Base-by-base conservation (phyloP, 345 rosid species). In the Abelmoschus esculentus region DNA sequence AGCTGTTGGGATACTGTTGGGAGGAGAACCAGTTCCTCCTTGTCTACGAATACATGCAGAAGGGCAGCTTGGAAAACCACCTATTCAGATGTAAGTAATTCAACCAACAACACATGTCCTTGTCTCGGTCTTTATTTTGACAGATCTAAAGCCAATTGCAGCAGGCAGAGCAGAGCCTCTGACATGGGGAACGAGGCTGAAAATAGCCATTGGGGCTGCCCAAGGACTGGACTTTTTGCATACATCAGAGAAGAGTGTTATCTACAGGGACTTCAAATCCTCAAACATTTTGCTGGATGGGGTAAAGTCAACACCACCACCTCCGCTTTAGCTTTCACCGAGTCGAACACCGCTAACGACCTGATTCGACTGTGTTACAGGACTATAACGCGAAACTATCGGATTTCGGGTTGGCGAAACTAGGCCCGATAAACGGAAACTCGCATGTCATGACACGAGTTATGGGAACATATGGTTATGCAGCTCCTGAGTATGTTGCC, bases 261-360 rank as follows among this genome's bases (percentile, higher is more conserved):
- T 93, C 3, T 90, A 89, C 67, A 78, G 97, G 15, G 97, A 93
- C 72, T 90, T 93, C 62, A 93, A 93, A 46, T 79, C 96, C 75
- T 89, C 97, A 11, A 90, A 93, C 19, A 90, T 93, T 65, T 82
- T 93, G 76, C 84, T 93, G 15, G 98, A 93, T 32, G 73, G 65
- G 84, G 98, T 92, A 83, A 66, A 44, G 0, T 47, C 0, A 47
- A 47, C 3, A 6, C 0, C 46, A 9, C 8, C 10, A 4, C 7
- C 10, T 40, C 4, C 11, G 14, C 5, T 5, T 5, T 9, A 8
- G 12, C 2, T 7, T 5, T 32, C 1, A 3, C 47, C 12, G 9
- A 44, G 2, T 9, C 9, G 9, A 1, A 7, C 3, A 7, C 5
- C 5, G 5, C 36, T 32, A 3, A 32, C 36, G 5, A 32, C 3